Percentiles rank a stretch among this genome's conserved stretches.
Conservation (phyloP, 495 filamentous ascomycete species). For the Penicillium ochrochloron region DNA sequence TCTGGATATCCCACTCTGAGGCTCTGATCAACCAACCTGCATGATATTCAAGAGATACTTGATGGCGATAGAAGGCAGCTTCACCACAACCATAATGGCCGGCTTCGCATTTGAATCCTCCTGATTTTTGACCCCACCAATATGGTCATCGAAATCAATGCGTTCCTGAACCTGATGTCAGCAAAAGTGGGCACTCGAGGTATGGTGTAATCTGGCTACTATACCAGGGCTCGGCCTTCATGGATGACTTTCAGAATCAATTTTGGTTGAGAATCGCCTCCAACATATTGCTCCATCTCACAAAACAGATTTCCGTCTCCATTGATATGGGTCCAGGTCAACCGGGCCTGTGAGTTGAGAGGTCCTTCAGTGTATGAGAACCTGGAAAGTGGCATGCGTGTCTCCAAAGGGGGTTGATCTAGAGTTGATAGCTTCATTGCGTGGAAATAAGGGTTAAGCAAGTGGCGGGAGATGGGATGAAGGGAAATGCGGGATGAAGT, state of each 20-base stretch:
- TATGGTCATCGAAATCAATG: constrained; percentile 37
- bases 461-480: not conserved
- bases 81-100: constrained; percentile 47
- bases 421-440: not conserved
- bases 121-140: constrained; percentile 24
- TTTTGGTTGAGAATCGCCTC: not conserved
- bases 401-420: constrained; percentile 18
- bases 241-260: constrained; percentile 36
- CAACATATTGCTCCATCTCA: constrained; percentile 32
- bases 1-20: not conserved
- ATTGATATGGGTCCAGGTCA: constrained; percentile 47
- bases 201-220: not conserved
- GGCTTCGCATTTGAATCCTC: constrained; percentile 24
- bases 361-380: constrained; percentile 49
- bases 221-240: constrained; percentile 38
- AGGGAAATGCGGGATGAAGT: not conserved
- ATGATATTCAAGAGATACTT: constrained; percentile 38
- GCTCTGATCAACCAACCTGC: constrained; percentile 17
- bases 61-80: constrained; percentile 47
- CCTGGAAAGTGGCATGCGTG: constrained; percentile 42
- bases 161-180: constrained; percentile 38
- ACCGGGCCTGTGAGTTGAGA: constrained; percentile 36
- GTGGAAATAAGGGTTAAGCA: not conserved
- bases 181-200: not conserved
- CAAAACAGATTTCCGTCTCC: constrained; percentile 38